A percentile compares a stretch with the other conserved stretches of the same genome.
These are phyloP conservation scores for Trichophyton mentagrophytes DNA, from an alignment of 2,329 filamentous ascomycete species.

Conservation along the genomic window DNA sequence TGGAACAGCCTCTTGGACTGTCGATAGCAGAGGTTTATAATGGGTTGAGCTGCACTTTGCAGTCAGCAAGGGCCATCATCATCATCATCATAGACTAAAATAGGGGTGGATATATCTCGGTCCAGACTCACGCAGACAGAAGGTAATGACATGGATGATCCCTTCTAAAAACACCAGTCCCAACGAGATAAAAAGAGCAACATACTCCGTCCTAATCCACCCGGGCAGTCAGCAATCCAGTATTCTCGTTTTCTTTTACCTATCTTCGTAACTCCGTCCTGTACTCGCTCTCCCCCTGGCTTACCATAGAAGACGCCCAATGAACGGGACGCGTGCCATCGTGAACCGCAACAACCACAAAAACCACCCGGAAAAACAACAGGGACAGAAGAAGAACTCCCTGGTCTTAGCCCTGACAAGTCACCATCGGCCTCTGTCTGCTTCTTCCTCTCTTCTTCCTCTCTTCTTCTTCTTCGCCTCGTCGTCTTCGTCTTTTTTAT, in stretches of 20 bases:
- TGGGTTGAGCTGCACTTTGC: slow-evolving; percentile 50
- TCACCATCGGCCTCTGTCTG: not conserved
- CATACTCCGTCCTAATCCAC: slow-evolving; percentile 59
- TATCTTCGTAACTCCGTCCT: not conserved
- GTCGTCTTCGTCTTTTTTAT: not conserved
- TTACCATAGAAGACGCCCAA: slow-evolving; percentile 47
- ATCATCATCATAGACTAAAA: too few relatives aligned
- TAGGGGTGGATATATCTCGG: not conserved
- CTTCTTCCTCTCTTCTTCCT: not conserved
- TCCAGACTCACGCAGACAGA: slow-evolving; percentile 60
- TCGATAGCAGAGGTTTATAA: slow-evolving; percentile 72
- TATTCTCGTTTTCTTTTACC: not conserved
- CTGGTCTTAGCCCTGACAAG: not conserved
- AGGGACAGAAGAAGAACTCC: not conserved
- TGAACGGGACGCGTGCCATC: slow-evolving; percentile 48
- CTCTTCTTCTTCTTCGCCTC: not conserved
- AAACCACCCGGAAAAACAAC: not conserved
- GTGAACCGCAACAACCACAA: not conserved
- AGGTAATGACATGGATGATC: slow-evolving; percentile 70
- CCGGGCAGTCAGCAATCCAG: not conserved
- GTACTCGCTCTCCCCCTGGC: slow-evolving; percentile 4
- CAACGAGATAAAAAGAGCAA: slow-evolving; percentile 74
- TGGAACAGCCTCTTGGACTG: slow-evolving; percentile 76
- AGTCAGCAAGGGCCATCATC: not conserved
- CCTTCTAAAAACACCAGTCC: slow-evolving; percentile 70